Evolutionary conservation across 169 alveolate genomes (phyloP).

Genomic region (Eimeria praecox): DNA sequence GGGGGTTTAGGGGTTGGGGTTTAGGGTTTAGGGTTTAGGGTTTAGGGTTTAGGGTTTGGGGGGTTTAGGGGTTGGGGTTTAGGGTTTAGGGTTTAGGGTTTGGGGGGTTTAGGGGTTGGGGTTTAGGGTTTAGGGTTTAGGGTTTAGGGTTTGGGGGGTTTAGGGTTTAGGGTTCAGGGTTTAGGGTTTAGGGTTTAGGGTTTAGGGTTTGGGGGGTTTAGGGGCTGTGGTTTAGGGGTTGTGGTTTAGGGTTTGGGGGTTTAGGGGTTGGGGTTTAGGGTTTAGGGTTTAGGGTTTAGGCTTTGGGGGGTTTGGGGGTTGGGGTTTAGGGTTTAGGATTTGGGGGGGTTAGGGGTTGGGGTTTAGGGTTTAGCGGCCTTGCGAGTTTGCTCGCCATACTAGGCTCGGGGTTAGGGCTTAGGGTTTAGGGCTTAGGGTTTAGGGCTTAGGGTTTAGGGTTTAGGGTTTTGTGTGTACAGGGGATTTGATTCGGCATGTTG

Average conservation of each 20-base stretch:
- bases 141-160: background rate
- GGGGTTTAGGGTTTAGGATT: conserved; percentile 7
- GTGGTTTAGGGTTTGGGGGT: background rate
- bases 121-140: conserved; percentile 24
- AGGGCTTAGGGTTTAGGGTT: no score
- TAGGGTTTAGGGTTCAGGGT: background rate
- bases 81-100: no score
- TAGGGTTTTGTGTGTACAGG: conserved; percentile 12
- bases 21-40: conserved; percentile 36
- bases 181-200: conserved; percentile 32
- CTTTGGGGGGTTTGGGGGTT: conserved; percentile 1
- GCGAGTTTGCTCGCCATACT: background rate
- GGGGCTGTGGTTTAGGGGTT: no score
- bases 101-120: conserved; percentile 10
- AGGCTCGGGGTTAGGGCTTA: conserved; percentile 14
- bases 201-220: no score
- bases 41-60: background rate
- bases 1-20: background rate
- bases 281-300: conserved; percentile 47
- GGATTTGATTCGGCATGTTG: background rate
- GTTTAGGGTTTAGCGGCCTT: background rate
- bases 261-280: conserved; percentile 62
- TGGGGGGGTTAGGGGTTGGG: background rate
- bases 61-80: no score
- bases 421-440: background rate